These are phyloP conservation scores for Cryptosporidium ryanae DNA, from an alignment of 169 alveolate genomes.

Conservation along the genomic window DNA sequence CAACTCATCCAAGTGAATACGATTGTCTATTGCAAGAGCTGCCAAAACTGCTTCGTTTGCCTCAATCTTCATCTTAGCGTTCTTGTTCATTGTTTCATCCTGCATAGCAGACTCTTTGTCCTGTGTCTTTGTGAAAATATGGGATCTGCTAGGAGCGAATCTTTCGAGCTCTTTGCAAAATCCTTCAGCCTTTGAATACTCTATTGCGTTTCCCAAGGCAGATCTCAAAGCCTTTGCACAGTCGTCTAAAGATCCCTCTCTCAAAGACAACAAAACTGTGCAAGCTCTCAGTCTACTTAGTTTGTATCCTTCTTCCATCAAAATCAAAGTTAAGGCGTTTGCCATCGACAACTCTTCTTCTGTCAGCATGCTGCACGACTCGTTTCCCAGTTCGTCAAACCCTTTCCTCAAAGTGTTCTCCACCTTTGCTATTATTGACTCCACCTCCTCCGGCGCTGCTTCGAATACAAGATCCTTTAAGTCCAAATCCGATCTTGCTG, in stretches of 20 bases:
- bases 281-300: slow-evolving; percentile 60
- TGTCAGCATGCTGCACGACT: slow-evolving; percentile 13
- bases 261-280: slow-evolving; percentile 23
- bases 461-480: slow-evolving; percentile 34
- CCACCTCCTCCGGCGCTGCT: slow-evolving; percentile 36
- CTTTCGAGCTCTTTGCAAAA: slow-evolving; percentile 33
- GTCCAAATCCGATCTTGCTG: slow-evolving; percentile 36
- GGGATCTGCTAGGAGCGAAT: slow-evolving; percentile 10
- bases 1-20: slow-evolving; percentile 36
- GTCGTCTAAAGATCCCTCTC: slow-evolving; percentile 64
- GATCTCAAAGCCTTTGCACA: slow-evolving; percentile 59
- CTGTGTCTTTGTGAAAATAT: background rate
- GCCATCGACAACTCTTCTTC: slow-evolving; percentile 50
- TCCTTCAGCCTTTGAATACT: slow-evolving; percentile 33
- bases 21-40: slow-evolving; percentile 63
- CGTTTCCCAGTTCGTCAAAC: slow-evolving; percentile 43
- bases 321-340: slow-evolving; percentile 25
- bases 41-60: slow-evolving; percentile 54
- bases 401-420: background rate
- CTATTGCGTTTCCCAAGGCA: slow-evolving; percentile 23
- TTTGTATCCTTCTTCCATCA: slow-evolving; percentile 46
- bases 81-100: background rate
- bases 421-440: slow-evolving; percentile 11
- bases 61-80: slow-evolving; percentile 19
- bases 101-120: background rate